These are phyloP conservation scores for Pseudogymnoascus sp. DNA, from an alignment of 2,329 filamentous ascomycete species.

Conservation along the genomic window DNA sequence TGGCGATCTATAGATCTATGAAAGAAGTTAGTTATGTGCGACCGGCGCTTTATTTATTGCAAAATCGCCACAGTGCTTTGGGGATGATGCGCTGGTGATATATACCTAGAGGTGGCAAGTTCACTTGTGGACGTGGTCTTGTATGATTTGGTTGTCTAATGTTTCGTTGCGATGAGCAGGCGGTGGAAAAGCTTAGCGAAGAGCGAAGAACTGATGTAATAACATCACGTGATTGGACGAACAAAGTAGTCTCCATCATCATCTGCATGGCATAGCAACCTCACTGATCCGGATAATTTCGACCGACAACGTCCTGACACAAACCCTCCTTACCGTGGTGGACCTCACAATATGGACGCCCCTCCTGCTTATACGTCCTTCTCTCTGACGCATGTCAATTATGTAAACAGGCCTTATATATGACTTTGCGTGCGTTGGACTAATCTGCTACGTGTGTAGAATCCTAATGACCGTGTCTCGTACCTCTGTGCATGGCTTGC, in stretches of 20 bases:
- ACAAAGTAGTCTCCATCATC: background rate
- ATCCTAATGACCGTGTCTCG: constrained; percentile 77
- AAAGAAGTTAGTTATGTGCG: background rate
- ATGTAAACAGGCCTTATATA: constrained; percentile 52
- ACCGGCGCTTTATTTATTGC: background rate
- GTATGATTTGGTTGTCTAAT: constrained; percentile 27
- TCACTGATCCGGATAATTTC: background rate
- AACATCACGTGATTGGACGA: background rate
- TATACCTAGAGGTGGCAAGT: constrained; percentile 11
- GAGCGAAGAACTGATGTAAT: constrained; percentile 10
- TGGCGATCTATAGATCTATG: constrained; percentile 2
- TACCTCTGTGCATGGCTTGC: constrained; percentile 89
- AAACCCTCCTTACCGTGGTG: background rate
- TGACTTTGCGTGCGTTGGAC: constrained; percentile 1
- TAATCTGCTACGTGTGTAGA: constrained; percentile 42
- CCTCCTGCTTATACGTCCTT: constrained; percentile 68
- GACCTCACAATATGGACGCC: constrained; percentile 29
- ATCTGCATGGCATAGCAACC: background rate
- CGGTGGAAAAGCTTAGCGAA: constrained; percentile 13
- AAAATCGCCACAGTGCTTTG: background rate
- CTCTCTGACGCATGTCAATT: constrained; percentile 92
- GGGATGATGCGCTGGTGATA: constrained; percentile 2
- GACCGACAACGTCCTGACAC: background rate
- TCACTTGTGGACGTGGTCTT: constrained; percentile 27
- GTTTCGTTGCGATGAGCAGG: constrained; percentile 23